phyloP scores from a whole-genome alignment of 2,329 filamentous ascomycete species.

The Fusarium staphyleae region DNA sequence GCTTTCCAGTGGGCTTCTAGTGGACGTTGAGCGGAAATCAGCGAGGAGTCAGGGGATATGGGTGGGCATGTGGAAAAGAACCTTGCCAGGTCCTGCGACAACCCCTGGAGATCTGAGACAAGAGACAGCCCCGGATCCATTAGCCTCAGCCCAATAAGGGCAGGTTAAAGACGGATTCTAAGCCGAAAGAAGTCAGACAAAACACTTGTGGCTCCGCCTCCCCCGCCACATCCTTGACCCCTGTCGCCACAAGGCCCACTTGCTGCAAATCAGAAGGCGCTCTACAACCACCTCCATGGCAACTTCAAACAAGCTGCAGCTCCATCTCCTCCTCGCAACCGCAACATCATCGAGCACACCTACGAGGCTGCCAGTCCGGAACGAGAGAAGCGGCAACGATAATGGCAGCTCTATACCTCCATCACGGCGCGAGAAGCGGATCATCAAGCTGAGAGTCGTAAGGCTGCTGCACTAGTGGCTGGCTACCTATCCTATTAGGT shows the following conservation, averaged over 20 bases:
- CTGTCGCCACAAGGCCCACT: slow-evolving; percentile 10
- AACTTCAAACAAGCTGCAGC: slow-evolving; percentile 39
- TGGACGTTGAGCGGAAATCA: slow-evolving; percentile 17
- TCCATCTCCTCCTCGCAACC: slow-evolving; percentile 19
- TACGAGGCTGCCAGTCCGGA: slow-evolving; percentile 1
- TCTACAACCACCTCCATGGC: slow-evolving; percentile 25
- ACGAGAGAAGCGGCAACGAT: slow-evolving; percentile 14
- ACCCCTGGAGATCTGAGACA: slow-evolving; percentile 18
- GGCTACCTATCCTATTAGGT: slow-evolving; percentile 2
- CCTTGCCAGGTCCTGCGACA: slow-evolving; percentile 48
- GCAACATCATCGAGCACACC: slow-evolving; percentile 19
- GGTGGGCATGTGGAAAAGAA: slow-evolving; percentile 7
- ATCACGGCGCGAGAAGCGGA: slow-evolving; percentile 12
- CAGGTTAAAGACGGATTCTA: slow-evolving; percentile 17
- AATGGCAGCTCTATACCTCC: slow-evolving; percentile 32
- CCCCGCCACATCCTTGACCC: slow-evolving; percentile 31
- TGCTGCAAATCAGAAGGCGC: slow-evolving; percentile 37
- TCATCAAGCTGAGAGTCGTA: slow-evolving; percentile 12
- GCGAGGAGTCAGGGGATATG: slow-evolving; percentile 22
- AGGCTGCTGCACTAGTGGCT: neutral
- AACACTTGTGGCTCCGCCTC: slow-evolving; percentile 28
- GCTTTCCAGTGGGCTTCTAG: slow-evolving; percentile 30
- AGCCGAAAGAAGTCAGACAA: slow-evolving; percentile 36
- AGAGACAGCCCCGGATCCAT: slow-evolving; percentile 10
- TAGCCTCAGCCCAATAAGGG: slow-evolving; percentile 22